Base-by-base conservation (phyloP, 2,329 filamentous ascomycete species). In the Gaeumannomyces tritici region DNA sequence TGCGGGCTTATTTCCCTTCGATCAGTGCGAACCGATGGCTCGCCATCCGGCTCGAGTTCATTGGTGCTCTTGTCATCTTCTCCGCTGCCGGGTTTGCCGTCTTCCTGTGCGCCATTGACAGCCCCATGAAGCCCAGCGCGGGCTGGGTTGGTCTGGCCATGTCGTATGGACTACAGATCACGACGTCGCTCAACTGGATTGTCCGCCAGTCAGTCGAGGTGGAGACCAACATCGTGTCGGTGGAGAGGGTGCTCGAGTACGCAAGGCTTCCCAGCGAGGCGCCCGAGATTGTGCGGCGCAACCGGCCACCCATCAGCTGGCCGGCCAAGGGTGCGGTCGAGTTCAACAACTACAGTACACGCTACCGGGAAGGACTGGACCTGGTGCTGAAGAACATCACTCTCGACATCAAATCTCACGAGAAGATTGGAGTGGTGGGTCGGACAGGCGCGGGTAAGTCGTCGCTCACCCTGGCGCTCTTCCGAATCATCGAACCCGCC, bases 161-260 rank as follows among this genome's bases (percentile, higher is more conserved):
- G 92, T 96, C 93, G 58, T 97, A 98, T 76, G 95, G 93, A 54
- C 83, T 99, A 66, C 91, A 97, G 77, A 98, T 99, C 71, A 99
- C 95, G 1, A 90, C 93, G 68, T 96, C 93, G 47, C 83, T 99
- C 70, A 99, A 98, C 79, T 99, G 95, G 95, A 97, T 99, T 71
- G 95, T 99, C 61, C 87, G 96, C 64, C 95, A 99, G 77, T 97
- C 93, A 0, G 95, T 99, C 42, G 96, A 99, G 75, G 95, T 99
- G n/a, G 96, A 99, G 80, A 98, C 93, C n/a, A 99, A 99, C 76
- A 99, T 99, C 71, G 93, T 99, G 57, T 96, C 93, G 12, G 95
- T 99, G 51, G 95, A 99, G 81, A 89, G 95, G 71, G 93, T 99
- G 59, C 86, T 99, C 60, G 96, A 99, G 75, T 99, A 99, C 76